Evolutionary conservation across 495 filamentous ascomycete genomes (phyloP), one percentile per base, ranked within the genome.

Genomic region (Melanomma pulvis-pyrius): DNA sequence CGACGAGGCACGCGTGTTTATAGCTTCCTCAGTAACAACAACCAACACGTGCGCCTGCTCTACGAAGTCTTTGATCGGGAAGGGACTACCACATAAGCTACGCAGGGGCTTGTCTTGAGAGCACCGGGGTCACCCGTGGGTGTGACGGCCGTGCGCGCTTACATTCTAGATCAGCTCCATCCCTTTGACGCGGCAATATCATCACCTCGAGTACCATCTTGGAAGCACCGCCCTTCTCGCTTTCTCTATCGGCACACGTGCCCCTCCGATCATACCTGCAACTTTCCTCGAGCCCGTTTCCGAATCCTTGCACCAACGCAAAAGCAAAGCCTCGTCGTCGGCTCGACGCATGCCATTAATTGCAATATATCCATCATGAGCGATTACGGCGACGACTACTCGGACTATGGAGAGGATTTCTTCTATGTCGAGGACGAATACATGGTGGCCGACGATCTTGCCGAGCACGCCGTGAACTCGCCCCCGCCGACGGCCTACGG

Each of bases 371-470:
- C 24, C 9, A 59, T 13, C 24, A 73, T 73, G 71, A 68, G 62
- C 29, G 71, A 73, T 61, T 68, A 65, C 52, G 71, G 62, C 22
- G 71, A 73, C 52, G 63, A 70, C 59, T 67, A 68, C 59, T 71
- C 56, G 8, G 65, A 69, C 50, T 61, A 60, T 51, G 65, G 67
- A 32, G 70, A 72, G 30, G 73, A 73, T n/a, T 79, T 67, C 67
- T 50, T 75, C 47, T 79, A 77, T 46, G 60, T 79, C 8, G 77
- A 79, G 41, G 77, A 79, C 30, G 68, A 71, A 41, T 79, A 73
- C 55, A 64, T 65, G 47, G 11, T 32, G 12, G 67, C 67, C 47
- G 77, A 78, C 51, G 77, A 79, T 44, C 74, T 79, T 29, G 76
- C 75, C 48, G 77, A 79, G 57, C 71, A 74, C 49, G 75, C 76